Percentiles rank a stretch among this genome's conserved stretches.
phyloP scores from a whole-genome alignment of 805 yeast genomes.

The Starmerella powellii region DNA sequence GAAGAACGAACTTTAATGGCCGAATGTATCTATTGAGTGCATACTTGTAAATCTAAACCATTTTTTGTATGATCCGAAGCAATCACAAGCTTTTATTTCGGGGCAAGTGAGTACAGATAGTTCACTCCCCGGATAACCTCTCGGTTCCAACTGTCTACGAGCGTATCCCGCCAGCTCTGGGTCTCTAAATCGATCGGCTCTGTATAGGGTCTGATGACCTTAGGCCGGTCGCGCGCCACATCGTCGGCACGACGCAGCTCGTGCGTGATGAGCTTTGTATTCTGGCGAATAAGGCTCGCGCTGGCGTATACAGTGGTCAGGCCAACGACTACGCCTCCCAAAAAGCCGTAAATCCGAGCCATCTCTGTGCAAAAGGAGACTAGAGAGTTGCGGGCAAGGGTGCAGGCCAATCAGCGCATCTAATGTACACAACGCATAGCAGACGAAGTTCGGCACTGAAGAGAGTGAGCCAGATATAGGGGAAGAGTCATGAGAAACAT shows the following conservation, averaged over 20 bases:
- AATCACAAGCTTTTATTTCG: no score
- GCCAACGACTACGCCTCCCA: conserved; percentile 55
- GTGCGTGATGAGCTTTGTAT: conserved; percentile 36
- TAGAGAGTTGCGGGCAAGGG: neutral
- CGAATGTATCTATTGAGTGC: no score
- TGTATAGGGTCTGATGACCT: conserved; percentile 36
- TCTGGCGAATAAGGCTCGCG: conserved; percentile 41
- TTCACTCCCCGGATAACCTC: conserved; percentile 54
- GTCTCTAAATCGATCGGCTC: conserved; percentile 37
- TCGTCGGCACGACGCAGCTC: conserved; percentile 40
- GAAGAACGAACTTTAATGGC: no score
- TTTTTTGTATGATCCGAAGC: no score
- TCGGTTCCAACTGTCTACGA: conserved; percentile 69
- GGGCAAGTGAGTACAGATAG: conserved; percentile 38
- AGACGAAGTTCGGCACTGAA: no score
- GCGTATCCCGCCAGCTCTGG: conserved; percentile 45
- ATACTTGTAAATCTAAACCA: no score
- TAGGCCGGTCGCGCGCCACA: conserved; percentile 43
- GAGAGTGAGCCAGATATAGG: no score
- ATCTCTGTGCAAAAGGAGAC: conserved; percentile 22
- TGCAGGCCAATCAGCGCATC: neutral
- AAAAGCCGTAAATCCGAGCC: conserved; percentile 44
- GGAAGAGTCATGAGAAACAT: no score
- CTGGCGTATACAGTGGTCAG: conserved; percentile 48
- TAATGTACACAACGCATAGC: no score